Base-by-base conservation (phyloP, 192 early-diverging fungal genomes). In the Phycomyces blakesleeanus region DNA sequence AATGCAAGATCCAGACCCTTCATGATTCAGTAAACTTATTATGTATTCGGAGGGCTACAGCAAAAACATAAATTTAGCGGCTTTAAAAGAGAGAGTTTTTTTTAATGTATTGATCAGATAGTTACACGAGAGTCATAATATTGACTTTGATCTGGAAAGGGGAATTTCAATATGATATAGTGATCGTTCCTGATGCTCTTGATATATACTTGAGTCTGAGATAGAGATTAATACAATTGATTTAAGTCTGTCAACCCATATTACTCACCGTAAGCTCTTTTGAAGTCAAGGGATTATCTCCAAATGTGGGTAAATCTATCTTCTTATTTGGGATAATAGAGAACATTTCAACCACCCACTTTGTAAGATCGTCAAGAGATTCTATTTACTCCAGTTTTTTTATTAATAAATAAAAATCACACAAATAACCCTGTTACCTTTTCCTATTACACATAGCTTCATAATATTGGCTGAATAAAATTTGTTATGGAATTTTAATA, bases 381-480 rank as follows among this genome's bases (percentile, higher is more conserved):
- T 98, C 92, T 73, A 59, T 51, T 54, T 41, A 18, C 63, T 40
- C 4, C n/a, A 12, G 12, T 21, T 52, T 51, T 22, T 53, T 59
- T 2, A 5, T 34, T 5, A 34, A 34, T 5, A 34, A 34, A 34
- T 5, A 2, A 34, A 5, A 34, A 34, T 2, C 2, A 34, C 29
- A 34, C 7, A 5, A 12, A 22, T 0, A 18, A 5, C 4, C 11
- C 0, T 15, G n/a, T 10, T 69, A 80, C 78, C 78, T 61, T 80
- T 82, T 22, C 94, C 96, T 14, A 94, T 65, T 0, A 98, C 78
- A 8, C 84, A 89, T 38, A 96, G 76, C 70, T 88, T 89, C 94
- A 95, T 96, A 38, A 95, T 91, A 68, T 93, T 94, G 6, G 93
- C 83, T 18, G 91, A 93, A 71, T 98, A 98, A 73, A 91, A 94